Evolutionary conservation across 495 filamentous ascomycete species (phyloP).

Genomic region (Trichoderma erinaceum): DNA sequence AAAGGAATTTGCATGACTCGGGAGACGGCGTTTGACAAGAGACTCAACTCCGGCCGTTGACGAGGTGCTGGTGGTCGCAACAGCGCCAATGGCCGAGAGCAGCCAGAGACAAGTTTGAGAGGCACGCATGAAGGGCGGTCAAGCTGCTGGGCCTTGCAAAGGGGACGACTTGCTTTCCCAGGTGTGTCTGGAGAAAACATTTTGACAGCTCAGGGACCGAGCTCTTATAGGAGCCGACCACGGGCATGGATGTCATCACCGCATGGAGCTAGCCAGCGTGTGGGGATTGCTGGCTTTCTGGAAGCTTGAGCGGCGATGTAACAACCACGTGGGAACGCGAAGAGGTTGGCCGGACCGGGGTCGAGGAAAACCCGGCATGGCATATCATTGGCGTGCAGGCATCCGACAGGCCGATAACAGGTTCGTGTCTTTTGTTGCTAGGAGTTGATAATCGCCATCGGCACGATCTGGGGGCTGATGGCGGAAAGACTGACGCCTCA

Average conservation of each 20-base stretch:
- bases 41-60: slow-evolving; percentile 34
- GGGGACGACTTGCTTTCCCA: neutral
- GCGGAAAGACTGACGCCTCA: too few relatives aligned
- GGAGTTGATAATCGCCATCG: too few relatives aligned
- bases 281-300: neutral
- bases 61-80: slow-evolving; percentile 29
- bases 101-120: slow-evolving; percentile 18
- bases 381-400: neutral
- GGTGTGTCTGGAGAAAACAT: neutral
- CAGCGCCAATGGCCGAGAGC: slow-evolving; percentile 17
- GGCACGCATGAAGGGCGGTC: slow-evolving; percentile 18
- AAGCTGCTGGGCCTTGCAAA: neutral
- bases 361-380: neutral
- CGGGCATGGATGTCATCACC: neutral
- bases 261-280: neutral
- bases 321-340: slow-evolving; percentile 4
- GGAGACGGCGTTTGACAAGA: slow-evolving; percentile 42
- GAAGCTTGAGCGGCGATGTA: neutral
- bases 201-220: neutral
- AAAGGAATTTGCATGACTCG: slow-evolving; percentile 37
- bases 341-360: neutral
- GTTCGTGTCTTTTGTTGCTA: too few relatives aligned
- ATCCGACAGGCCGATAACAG: neutral
- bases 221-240: neutral
- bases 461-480: too few relatives aligned